phyloP scores from a whole-genome alignment of 2,329 filamentous ascomycete genomes.

The Aspergillus fischeri region DNA sequence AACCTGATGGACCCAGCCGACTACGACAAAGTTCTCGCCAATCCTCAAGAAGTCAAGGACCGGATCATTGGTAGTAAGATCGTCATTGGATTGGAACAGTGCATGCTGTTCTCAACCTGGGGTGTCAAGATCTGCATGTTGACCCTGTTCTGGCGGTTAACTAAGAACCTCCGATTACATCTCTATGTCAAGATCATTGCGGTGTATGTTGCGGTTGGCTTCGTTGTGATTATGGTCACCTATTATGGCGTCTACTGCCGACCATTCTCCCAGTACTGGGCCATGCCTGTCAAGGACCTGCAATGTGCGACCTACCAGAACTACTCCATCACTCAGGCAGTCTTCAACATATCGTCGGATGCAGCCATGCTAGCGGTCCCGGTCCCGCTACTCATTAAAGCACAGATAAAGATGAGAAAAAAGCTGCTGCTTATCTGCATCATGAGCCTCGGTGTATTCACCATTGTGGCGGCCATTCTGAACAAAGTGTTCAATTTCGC shows the following conservation, averaged over 20 bases:
- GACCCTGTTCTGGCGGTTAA: slow-evolving; percentile 47
- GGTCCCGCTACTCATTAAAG: slow-evolving; percentile 33
- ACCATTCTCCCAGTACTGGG: slow-evolving; percentile 49
- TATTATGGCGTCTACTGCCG: slow-evolving; percentile 49
- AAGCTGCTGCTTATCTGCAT: slow-evolving; percentile 34
- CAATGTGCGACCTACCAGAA: slow-evolving; percentile 40
- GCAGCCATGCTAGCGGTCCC: slow-evolving; percentile 37
- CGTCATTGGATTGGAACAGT: slow-evolving; percentile 48
- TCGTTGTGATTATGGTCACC: slow-evolving; percentile 47
- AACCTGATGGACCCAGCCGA: slow-evolving; percentile 38
- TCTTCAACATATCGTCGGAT: slow-evolving; percentile 44
- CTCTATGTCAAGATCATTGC: slow-evolving; percentile 38
- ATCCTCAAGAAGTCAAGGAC: slow-evolving; percentile 37
- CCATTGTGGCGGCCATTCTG: slow-evolving; percentile 45
- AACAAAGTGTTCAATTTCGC: slow-evolving; percentile 45
- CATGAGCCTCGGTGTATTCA: slow-evolving; percentile 38
- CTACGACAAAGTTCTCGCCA: slow-evolving; percentile 24
- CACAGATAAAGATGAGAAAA: slow-evolving; percentile 31
- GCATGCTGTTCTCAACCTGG: slow-evolving; percentile 49
- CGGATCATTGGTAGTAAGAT: slow-evolving; percentile 48
- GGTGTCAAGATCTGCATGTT: slow-evolving; percentile 50
- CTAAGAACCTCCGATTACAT: slow-evolving; percentile 33
- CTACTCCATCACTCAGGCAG: slow-evolving; percentile 41
- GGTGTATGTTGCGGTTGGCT: slow-evolving; percentile 41
- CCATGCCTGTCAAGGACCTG: slow-evolving; percentile 39